A percentile compares a stretch with the other conserved stretches of the same genome.
These are phyloP conservation scores for Aspergillus floridensis DNA, from an alignment of 2,329 filamentous ascomycete species.

Conservation along the genomic window DNA sequence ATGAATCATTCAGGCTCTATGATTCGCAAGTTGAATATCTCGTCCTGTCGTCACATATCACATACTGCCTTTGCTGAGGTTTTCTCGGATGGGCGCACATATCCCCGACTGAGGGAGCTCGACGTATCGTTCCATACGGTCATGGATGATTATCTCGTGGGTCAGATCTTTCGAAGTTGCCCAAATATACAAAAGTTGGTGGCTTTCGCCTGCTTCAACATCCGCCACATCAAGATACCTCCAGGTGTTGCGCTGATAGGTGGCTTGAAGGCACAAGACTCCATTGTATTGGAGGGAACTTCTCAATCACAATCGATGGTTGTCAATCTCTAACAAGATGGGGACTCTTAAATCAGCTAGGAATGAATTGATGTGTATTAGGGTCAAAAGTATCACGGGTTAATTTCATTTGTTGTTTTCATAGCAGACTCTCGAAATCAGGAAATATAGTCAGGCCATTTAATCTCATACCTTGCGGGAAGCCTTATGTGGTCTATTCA, in stretches of 20 bases:
- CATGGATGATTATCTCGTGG: slow-evolving; percentile 46
- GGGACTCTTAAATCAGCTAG: not conserved
- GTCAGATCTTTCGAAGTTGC: slow-evolving; percentile 46
- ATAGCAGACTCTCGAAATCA: too few relatives aligned
- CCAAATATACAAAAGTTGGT: slow-evolving; percentile 54
- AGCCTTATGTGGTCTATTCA: too few relatives aligned
- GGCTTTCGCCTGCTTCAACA: slow-evolving; percentile 62
- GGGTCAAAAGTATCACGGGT: too few relatives aligned
- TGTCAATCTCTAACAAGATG: not conserved
- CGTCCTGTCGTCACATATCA: slow-evolving; percentile 79
- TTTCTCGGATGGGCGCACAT: slow-evolving; percentile 62
- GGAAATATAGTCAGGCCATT: too few relatives aligned
- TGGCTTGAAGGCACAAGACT: slow-evolving; percentile 56
- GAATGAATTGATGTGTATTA: not conserved
- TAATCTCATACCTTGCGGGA: too few relatives aligned
- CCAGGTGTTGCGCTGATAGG: slow-evolving; percentile 60
- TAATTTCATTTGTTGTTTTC: too few relatives aligned
- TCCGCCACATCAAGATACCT: slow-evolving; percentile 56
- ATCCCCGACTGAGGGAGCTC: slow-evolving; percentile 67
- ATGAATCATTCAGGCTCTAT: slow-evolving; percentile 76
- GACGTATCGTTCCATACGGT: slow-evolving; percentile 67
- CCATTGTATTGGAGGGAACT: slow-evolving; percentile 43
- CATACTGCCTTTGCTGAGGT: slow-evolving; percentile 69
- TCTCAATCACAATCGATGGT: not conserved
- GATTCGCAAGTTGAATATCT: slow-evolving; percentile 70